Conservation (phyloP, 306 rosid species). For the Oemleria cerasiformis region DNA sequence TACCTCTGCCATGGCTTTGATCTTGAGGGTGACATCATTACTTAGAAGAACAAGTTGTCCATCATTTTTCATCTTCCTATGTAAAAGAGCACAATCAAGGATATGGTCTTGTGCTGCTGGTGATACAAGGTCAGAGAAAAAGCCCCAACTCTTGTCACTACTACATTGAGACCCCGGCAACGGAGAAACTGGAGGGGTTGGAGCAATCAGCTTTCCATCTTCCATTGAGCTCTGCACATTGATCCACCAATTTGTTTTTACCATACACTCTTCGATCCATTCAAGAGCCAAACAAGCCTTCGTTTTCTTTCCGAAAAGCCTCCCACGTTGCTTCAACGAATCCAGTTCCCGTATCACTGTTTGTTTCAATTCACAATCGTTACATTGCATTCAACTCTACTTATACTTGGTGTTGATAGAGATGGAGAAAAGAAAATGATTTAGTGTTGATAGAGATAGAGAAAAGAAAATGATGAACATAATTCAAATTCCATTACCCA, state of each 20-base stretch:
- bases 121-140: constrained; percentile 41
- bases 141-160: constrained; percentile 26
- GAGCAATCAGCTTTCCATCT: constrained; percentile 46
- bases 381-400: not conserved
- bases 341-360: constrained; percentile 70
- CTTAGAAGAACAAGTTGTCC: constrained; percentile 70
- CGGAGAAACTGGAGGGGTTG: constrained; percentile 64
- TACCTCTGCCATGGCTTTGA: constrained; percentile 91
- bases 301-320: constrained; percentile 54
- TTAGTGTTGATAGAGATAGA: no score
- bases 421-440: no score
- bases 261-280: constrained; percentile 75
- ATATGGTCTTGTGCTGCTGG: constrained; percentile 65
- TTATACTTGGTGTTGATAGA: no score
- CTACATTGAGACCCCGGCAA: constrained; percentile 24
- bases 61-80: constrained; percentile 36
- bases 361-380: constrained; percentile 9
- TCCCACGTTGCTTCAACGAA: constrained; percentile 41
- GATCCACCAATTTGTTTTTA: constrained; percentile 71
- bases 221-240: constrained; percentile 66
- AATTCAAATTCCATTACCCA: constrained; percentile 47
- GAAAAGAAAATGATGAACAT: constrained; percentile 1
- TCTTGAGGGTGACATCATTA: constrained; percentile 53
- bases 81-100: constrained; percentile 60
- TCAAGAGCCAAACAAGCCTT: constrained; percentile 63